phyloP scores from a whole-genome alignment of 495 filamentous ascomycete species.

The Hyaloscypha variabilis region DNA sequence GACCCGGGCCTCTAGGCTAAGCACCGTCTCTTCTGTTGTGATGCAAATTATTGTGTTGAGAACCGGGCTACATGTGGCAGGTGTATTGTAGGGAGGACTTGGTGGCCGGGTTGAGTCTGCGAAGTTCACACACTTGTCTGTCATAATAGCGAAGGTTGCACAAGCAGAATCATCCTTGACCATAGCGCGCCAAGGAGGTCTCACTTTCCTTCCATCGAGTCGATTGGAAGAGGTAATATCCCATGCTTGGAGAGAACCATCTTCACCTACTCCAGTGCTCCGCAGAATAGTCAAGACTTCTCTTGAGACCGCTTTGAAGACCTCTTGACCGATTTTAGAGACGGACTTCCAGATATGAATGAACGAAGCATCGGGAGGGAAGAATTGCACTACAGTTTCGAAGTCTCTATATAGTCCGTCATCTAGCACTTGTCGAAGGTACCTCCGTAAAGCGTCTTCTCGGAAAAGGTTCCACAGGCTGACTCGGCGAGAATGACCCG shows the following conservation, averaged over 20 bases:
- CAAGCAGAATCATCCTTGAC: constrained; percentile 6
- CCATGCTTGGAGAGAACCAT: constrained; percentile 1
- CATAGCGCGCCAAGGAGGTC: background rate
- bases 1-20: background rate
- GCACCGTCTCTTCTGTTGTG: background rate
- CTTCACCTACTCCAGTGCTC: background rate
- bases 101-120: background rate
- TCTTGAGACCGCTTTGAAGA: background rate
- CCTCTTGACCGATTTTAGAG: background rate
- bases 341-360: background rate
- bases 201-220: background rate
- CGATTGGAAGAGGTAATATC: background rate
- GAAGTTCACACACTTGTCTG: background rate
- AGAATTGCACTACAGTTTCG: background rate
- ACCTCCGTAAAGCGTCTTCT: background rate
- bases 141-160: constrained; percentile 2
- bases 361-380: background rate
- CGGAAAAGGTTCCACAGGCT: background rate
- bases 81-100: background rate
- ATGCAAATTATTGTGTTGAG: background rate
- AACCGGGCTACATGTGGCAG: background rate
- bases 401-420: background rate
- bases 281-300: background rate
- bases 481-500: background rate
- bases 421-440: background rate